A percentile compares a stretch with the other conserved stretches of the same genome.
These are phyloP conservation scores for Leishmania gerbilli DNA, from an alignment of 208 protist species.

Conservation along the genomic window DNA sequence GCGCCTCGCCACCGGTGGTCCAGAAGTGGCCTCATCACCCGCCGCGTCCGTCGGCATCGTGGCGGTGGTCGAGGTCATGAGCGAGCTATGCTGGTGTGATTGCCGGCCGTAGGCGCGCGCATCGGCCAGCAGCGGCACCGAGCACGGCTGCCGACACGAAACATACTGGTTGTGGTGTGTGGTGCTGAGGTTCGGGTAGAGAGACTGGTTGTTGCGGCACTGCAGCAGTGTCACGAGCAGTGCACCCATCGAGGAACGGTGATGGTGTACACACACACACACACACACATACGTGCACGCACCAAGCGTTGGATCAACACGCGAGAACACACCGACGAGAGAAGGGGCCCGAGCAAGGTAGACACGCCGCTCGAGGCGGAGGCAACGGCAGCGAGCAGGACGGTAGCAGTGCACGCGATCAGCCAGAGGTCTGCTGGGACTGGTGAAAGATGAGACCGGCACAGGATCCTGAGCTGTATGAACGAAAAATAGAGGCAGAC, in stretches of 20 bases:
- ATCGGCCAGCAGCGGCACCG: constrained; percentile 12
- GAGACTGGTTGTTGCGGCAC: constrained; percentile 29
- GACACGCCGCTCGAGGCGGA: no score
- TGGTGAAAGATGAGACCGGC: neutral
- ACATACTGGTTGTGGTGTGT: constrained; percentile 6
- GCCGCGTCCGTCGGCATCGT: neutral
- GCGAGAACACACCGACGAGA: no score
- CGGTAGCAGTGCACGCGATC: no score
- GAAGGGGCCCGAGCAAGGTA: no score
- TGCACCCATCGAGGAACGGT: constrained; percentile 23
- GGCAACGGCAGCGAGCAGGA: no score
- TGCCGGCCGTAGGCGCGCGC: neutral
- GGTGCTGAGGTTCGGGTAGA: constrained; percentile 29
- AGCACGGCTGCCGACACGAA: constrained; percentile 27
- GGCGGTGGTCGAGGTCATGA: neutral
- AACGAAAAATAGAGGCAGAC: neutral
- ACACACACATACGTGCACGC: neutral
- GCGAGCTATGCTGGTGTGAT: neutral
- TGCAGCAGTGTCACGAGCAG: constrained; percentile 40
- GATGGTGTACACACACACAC: neutral
- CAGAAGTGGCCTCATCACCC: neutral
- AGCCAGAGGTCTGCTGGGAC: no score
- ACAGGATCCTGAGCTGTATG: neutral
- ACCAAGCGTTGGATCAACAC: neutral
- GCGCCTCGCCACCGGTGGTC: neutral